Evolutionary conservation across 2,329 filamentous ascomycete genomes (phyloP), one percentile per base, ranked within the genome.

Genomic region (Fusarium verticillioides): DNA sequence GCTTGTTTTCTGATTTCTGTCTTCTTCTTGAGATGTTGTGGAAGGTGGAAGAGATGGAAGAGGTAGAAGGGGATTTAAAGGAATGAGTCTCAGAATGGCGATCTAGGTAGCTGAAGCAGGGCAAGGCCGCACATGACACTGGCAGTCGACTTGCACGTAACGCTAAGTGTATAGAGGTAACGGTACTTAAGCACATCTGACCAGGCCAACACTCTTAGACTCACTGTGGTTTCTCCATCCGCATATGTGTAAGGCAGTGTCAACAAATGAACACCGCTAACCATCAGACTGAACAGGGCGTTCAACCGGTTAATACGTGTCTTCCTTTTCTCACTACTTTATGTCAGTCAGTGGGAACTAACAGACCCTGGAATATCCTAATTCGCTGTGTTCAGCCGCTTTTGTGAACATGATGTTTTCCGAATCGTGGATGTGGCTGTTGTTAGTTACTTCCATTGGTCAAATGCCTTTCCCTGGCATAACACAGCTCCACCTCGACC

Each of bases 111-210:
- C 42, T 12, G 16, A 0, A 43, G 15, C 7, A 26, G 7, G 16
- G n/a, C 16, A 23, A 18, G 2, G 16, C 18, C 15, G 8, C 8
- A 10, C 4, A 7, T 7, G 9, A 21, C 44, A 7, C 9, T 15
- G 44, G 12, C 26, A 16, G 19, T 47, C 6, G 0, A 21, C 26
- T 7, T 30, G 26, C 4, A 28, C 19, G 18, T 5, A 9, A 15
- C 9, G 18, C 26, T 26, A 1, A 9, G 7, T 9, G 8, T 6
- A 12, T 44, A 12, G 23, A 44, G 10, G 7, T 19, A 12, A 0
- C 42, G 1, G 42, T 9, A 9, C 16, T 4, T 1, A 2, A 9
- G 16, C 0, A 9, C 2, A 26, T 44, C 23, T 26, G 5, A 19
- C 7, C 23, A 19, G 7, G 8, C 5, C 26, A 19, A 44, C 18